These are phyloP conservation scores for Geotrichum bryndzae DNA, from an alignment of 1,139 yeast species.

Conservation along the genomic window DNA sequence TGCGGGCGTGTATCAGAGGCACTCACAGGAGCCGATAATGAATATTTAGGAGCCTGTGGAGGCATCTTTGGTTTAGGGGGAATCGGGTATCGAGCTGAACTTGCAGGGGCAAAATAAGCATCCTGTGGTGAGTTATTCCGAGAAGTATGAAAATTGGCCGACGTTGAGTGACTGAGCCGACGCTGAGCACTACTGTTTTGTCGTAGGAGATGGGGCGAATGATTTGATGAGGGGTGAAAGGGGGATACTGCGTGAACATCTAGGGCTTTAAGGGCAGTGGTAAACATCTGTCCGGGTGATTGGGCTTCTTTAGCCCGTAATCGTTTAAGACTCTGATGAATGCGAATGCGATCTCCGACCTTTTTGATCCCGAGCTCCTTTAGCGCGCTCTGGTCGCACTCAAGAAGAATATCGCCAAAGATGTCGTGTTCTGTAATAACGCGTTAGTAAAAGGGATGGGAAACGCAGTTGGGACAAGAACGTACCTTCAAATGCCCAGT, in stretches of 20 bases:
- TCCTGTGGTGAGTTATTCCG: conserved; percentile 8
- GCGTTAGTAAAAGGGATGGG: neutral
- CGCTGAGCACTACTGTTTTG: neutral
- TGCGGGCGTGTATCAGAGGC: conserved; percentile 13
- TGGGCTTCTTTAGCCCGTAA: conserved; percentile 26
- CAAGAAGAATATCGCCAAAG: conserved; percentile 53
- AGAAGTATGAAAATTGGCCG: neutral
- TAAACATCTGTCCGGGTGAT: neutral
- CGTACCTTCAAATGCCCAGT: conserved; percentile 23
- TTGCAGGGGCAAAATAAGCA: conserved; percentile 1
- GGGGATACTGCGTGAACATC: conserved; percentile 25
- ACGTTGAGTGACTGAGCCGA: neutral
- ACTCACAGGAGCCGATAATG: conserved; percentile 16
- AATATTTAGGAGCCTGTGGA: conserved; percentile 12
- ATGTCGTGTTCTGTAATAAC: conserved; percentile 44
- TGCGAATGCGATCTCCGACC: conserved; percentile 74
- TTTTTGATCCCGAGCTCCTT: conserved; percentile 68
- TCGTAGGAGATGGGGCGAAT: neutral
- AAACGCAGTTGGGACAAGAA: neutral
- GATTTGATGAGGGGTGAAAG: conserved; percentile 15
- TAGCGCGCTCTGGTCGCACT: conserved; percentile 62
- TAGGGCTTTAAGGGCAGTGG: conserved; percentile 22
- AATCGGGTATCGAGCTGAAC: neutral
- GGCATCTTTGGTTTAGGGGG: neutral
- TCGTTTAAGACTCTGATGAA: conserved; percentile 46